Percentiles rank a stretch among this genome's conserved stretches.
Evolutionary conservation across 164 flowering plant genomes (phyloP).

Genomic region (Vitis amurensis): DNA sequence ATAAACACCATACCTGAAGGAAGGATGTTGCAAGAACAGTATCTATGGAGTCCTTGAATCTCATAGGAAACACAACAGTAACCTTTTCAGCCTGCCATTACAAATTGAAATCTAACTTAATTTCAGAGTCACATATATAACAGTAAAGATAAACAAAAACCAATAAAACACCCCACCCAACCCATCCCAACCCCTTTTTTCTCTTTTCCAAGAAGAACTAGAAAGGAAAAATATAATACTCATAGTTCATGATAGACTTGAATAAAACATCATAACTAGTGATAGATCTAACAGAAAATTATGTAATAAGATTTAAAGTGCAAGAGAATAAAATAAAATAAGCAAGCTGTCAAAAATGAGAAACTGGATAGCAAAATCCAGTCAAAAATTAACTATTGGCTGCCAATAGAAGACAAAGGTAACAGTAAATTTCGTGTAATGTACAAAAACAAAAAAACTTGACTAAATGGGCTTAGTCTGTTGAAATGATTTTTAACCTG

Average conservation of each 20-base stretch:
- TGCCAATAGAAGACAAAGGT: background rate
- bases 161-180: background rate
- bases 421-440: too few relatives aligned
- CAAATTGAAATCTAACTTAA: background rate
- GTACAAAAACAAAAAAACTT: background rate
- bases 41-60: constrained; percentile 85
- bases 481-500: constrained; percentile 47
- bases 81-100: constrained; percentile 81
- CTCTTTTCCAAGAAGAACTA: too few relatives aligned
- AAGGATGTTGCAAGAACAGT: constrained; percentile 90
- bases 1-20: constrained; percentile 61
- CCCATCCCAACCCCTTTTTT: too few relatives aligned
- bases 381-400: background rate
- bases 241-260: too few relatives aligned
- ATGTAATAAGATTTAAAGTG: too few relatives aligned
- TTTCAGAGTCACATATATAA: background rate
- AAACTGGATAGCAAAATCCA: background rate
- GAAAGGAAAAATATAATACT: too few relatives aligned
- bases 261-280: too few relatives aligned
- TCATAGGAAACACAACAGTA: constrained; percentile 87
- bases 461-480: background rate
- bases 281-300: too few relatives aligned
- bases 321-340: background rate
- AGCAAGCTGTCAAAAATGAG: background rate
- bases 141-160: too few relatives aligned